Evolutionary conservation across 2,329 filamentous ascomycete genomes (phyloP), one percentile per base, ranked within the genome.

Genomic region (Botrytis tulipae): DNA sequence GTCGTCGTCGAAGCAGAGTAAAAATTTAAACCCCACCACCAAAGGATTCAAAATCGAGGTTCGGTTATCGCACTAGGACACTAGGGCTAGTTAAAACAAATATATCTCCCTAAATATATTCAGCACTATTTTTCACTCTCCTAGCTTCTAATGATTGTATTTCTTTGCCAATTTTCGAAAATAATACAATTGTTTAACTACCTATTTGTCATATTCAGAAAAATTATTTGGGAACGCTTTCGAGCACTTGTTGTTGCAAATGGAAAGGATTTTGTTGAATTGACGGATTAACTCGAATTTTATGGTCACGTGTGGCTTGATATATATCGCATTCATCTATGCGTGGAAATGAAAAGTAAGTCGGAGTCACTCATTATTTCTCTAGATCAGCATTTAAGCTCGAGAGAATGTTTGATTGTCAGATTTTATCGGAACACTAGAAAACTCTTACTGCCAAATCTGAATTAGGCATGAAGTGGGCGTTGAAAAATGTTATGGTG

Each of bases 51-150:
- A 46, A 68, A 67, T 44, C 48, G 63, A 63, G 40, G 29, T 72
- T 72, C 71, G 71, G 71, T 72, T 72, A 72, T 72, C 71, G n/a
- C 51, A 54, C 66, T 35, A 48, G 51, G 51, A 57, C 51, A 57
- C 51, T 67, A 72, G 59, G 48, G 54, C 71, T 72, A 68, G 71
- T 65, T 48, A 65, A 48, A 72, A 71, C 59, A 42, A 63, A 32
- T 67, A 46, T 72, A n/a, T 59, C 35, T 54, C 37, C 65, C 65
- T 32, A 29, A 68, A 40, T 54, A 40, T 54, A 54, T 68, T 57
- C 35, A 67, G 46, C 46, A 37, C 46, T 67, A 54, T 25, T 54
- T 68, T 37, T 14, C 35, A 22, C 18, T 9, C 66, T 57, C 18
- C 35, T 42, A 18, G 37, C 48, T 42, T 68, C 18, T 68, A 67